phyloP scores from a whole-genome alignment of 2,329 filamentous ascomycete species.

The Microsporum canis region DNA sequence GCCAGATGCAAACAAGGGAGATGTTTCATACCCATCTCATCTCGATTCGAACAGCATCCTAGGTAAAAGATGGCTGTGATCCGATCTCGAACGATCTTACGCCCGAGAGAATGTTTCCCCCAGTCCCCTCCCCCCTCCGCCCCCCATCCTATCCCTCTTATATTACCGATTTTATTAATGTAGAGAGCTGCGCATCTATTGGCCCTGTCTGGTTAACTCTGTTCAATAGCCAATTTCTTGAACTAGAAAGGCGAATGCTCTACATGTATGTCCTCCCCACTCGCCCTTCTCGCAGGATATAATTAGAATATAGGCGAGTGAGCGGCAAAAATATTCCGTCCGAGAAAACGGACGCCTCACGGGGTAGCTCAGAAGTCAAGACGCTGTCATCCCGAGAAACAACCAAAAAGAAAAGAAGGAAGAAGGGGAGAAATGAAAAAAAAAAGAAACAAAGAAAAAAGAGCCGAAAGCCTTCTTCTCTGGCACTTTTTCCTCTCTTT shows the following conservation, averaged over 20 bases:
- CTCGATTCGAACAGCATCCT: neutral
- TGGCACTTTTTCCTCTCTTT: neutral
- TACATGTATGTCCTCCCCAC: neutral
- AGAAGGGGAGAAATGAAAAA: neutral
- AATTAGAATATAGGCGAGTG: conserved; percentile 3
- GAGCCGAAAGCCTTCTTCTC: neutral
- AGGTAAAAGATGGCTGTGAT: neutral
- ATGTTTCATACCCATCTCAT: conserved; percentile 3
- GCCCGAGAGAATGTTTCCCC: neutral
- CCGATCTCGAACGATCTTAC: neutral
- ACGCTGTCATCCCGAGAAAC: neutral
- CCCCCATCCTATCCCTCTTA: neutral
- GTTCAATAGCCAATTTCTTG: neutral
- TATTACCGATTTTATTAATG: neutral
- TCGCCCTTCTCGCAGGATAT: neutral
- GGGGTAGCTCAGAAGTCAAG: neutral
- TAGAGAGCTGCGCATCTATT: neutral
- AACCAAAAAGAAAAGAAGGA: neutral
- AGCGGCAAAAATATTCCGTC: conserved; percentile 3
- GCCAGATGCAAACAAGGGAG: neutral
- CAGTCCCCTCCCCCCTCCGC: neutral
- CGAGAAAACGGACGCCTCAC: conserved; percentile 4
- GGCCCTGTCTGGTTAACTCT: neutral
- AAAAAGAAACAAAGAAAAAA: neutral
- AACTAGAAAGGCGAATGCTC: neutral